These are phyloP conservation scores for Mucor velutinosus DNA, from an alignment of 371 early-diverging fungal species.

Conservation along the genomic window DNA sequence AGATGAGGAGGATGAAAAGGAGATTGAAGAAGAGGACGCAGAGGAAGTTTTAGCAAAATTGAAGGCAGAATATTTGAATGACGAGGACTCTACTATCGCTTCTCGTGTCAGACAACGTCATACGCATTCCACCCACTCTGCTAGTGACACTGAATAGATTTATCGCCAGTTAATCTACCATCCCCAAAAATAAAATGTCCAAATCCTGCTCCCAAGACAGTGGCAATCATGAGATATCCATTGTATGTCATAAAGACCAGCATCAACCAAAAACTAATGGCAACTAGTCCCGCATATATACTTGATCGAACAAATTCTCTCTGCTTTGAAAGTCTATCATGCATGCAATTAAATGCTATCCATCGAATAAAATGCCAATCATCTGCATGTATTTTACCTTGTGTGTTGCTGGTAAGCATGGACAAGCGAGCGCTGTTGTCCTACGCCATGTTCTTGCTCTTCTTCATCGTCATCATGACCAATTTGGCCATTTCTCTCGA, in stretches of 20 bases:
- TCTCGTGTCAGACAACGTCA: constrained; percentile 27
- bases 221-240: constrained; percentile 73
- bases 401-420: constrained; percentile 20
- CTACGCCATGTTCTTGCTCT: constrained; percentile 12
- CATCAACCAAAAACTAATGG: constrained; percentile 72
- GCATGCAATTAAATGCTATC: background rate
- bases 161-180: constrained; percentile 25
- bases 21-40: constrained; percentile 5
- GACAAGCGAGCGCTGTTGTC: constrained; percentile 19
- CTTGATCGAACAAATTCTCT: constrained; percentile 54
- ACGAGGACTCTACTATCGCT: constrained; percentile 15
- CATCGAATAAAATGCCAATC: background rate
- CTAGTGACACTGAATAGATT: constrained; percentile 52
- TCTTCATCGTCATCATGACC: background rate
- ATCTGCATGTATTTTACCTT: constrained; percentile 12
- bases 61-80: constrained; percentile 6
- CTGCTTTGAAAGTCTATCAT: constrained; percentile 29
- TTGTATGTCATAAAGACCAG: constrained; percentile 88
- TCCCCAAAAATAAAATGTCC: constrained; percentile 71
- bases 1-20: background rate
- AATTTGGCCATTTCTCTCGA: constrained; percentile 13
- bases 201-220: constrained; percentile 70
- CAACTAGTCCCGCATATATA: constrained; percentile 62
- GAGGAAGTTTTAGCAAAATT: constrained; percentile 11
- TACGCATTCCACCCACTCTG: background rate